These are phyloP conservation scores for Coprinopsis cinerea DNA, from an alignment of 768 basidiomycete genomes.

Conservation along the genomic window DNA sequence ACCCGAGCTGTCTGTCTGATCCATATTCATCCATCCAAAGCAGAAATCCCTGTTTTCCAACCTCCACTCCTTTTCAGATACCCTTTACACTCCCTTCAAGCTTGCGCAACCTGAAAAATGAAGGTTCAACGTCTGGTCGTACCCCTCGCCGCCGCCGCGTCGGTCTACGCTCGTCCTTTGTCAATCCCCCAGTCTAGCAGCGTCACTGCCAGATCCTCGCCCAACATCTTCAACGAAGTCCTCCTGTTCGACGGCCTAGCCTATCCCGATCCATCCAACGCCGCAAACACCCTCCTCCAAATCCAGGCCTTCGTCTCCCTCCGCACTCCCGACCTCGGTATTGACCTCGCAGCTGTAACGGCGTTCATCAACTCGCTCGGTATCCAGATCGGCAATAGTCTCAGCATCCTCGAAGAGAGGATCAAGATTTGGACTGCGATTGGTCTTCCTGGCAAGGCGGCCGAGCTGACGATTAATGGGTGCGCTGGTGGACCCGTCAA, in stretches of 20 bases:
- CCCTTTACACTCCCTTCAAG: slow-evolving; percentile 12
- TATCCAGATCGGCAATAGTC: slow-evolving; percentile 24
- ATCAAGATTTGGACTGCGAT: slow-evolving; percentile 29
- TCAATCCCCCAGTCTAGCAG: neutral
- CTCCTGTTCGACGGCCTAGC: slow-evolving; percentile 36
- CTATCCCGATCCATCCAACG: slow-evolving; percentile 29
- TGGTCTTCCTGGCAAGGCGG: slow-evolving; percentile 26
- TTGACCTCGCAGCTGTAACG: slow-evolving; percentile 18
- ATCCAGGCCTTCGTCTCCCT: slow-evolving; percentile 33
- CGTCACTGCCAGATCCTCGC: neutral
- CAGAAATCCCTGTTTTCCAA: neutral
- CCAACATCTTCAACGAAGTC: slow-evolving; percentile 24
- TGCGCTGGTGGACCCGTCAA: slow-evolving; percentile 24
- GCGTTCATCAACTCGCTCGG: slow-evolving; percentile 22
- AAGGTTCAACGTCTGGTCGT: neutral
- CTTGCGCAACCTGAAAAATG: slow-evolving; percentile 7
- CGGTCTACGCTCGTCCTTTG: neutral
- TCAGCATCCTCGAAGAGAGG: slow-evolving; percentile 23
- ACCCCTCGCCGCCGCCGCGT: neutral
- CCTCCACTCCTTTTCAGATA: neutral
- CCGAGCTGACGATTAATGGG: slow-evolving; percentile 25
- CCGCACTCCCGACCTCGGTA: slow-evolving; percentile 21
- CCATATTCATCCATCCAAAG: too few relatives aligned
- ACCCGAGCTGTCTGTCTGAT: too few relatives aligned
- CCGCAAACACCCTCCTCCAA: slow-evolving; percentile 24